Base-by-base conservation (phyloP, 108 stramenopile species). In the Cyclotella kingstonii region DNA sequence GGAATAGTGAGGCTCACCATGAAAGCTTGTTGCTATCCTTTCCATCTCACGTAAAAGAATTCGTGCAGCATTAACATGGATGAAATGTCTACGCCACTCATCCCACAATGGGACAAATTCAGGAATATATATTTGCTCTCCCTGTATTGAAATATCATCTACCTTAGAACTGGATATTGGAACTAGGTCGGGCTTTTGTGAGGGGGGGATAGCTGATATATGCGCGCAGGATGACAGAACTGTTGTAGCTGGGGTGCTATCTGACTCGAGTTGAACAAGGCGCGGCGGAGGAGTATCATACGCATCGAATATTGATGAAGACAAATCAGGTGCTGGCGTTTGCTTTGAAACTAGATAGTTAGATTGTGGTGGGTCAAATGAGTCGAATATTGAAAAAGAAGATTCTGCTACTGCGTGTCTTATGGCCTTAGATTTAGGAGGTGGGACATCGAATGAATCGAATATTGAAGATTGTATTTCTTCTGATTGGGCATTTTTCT, bases 11-110 rank as follows among this genome's bases (percentile, higher is more conserved):
- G 66, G 53, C 46, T 88, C 86, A 3, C 84, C 70, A 35, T 76
- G 63, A 55, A 84, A 83, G 26, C 65, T 74, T 5, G 68, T 55
- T 8, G 73, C 56, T 35, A 88, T 42, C 22, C 81, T 64, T 18
- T 77, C 82, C 33, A 88, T 51, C 51, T 91, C 90, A 56, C 90
- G 70, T 38, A 91, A 39, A 18, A 91, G 58, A 21, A 81, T 77
- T 17, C 87, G 54, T 19, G 84, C 85, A 57, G 60, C 73, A 48
- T 54, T 38, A 25, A 66, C 48, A 21, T 55, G 21, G 19, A 86
- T 48, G 5, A 80, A 30, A 0, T 63, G 21, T 15, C 78, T 48
- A 48, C 68, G 60, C 90, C 83, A 86, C 55, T 88, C 77, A 21
- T 22, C 56, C 90, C 90, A 91, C 2, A 91, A 12, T 4, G 65